Evolutionary conservation across 176 grass and related monocot genomes (phyloP).

Genomic region (Cenchrus fungigraminus): DNA sequence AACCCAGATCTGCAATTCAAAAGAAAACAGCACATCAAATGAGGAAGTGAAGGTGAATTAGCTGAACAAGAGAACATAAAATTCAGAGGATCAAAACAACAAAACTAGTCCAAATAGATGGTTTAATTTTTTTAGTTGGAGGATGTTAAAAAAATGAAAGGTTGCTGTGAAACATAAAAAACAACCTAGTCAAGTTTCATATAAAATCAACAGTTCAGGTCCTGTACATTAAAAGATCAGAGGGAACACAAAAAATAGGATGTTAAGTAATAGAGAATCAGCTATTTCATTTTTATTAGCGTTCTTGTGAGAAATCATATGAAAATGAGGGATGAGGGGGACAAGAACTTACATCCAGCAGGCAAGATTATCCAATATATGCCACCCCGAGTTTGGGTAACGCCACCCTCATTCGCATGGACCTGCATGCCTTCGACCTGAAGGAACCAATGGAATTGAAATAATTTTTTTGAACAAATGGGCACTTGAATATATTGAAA

Average conservation of each 20-base stretch:
- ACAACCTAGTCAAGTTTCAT: neutral
- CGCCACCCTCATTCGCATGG: slow-evolving; percentile 92
- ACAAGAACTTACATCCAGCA: slow-evolving; percentile 84
- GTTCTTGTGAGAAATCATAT: slow-evolving; percentile 21
- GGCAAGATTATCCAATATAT: slow-evolving; percentile 99
- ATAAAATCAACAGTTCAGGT: slow-evolving; percentile 1
- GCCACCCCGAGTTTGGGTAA: slow-evolving; percentile 91
- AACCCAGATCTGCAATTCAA: slow-evolving; percentile 80
- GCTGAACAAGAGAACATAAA: slow-evolving; percentile 14
- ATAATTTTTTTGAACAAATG: neutral
- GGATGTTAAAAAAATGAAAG: slow-evolving; percentile 20
- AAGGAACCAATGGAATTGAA: slow-evolving; percentile 27
- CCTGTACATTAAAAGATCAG: slow-evolving; percentile 1
- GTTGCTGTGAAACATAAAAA: neutral
- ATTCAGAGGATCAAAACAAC: slow-evolving; percentile 25
- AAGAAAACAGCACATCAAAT: slow-evolving; percentile 36
- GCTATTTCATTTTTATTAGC: neutral
- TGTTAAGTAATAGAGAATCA: neutral
- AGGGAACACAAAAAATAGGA: neutral
- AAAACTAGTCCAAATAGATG: neutral
- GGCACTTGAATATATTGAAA: neutral
- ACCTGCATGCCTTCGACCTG: slow-evolving; percentile 98
- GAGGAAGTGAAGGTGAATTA: neutral
- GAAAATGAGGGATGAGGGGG: neutral
- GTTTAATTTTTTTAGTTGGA: slow-evolving; percentile 1